A percentile compares a stretch with the other conserved stretches of the same genome.
These are phyloP conservation scores for Aspergillus sergii DNA, from an alignment of 2,329 filamentous ascomycete species.

Conservation along the genomic window DNA sequence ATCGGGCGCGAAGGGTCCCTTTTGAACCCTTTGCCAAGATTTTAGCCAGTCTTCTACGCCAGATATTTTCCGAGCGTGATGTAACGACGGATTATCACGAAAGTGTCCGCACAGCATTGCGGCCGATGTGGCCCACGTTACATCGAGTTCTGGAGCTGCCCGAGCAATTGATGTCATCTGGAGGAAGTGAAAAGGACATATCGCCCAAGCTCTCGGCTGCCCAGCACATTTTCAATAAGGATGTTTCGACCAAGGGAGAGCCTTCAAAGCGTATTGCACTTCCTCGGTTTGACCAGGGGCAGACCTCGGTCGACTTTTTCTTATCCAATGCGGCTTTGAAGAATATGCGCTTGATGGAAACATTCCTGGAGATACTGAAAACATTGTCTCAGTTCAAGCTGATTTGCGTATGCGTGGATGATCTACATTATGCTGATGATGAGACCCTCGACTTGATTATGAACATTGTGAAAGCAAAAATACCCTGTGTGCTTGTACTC, in stretches of 20 bases:
- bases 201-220: constrained; percentile 32
- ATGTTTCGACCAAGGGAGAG: constrained; percentile 32
- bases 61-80: constrained; percentile 67
- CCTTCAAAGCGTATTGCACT: constrained; percentile 34
- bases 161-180: constrained; percentile 62
- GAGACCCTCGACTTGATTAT: constrained; percentile 83
- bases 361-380: constrained; percentile 81
- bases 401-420: constrained; percentile 85
- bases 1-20: constrained; percentile 60
- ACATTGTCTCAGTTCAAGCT: constrained; percentile 82
- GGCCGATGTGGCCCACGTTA: constrained; percentile 60
- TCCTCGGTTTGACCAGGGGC: constrained; percentile 38
- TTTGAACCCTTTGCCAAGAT: constrained; percentile 64
- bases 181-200: constrained; percentile 37
- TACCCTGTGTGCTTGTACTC: constrained; percentile 80
- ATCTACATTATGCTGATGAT: constrained; percentile 85
- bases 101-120: constrained; percentile 57
- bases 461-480: constrained; percentile 74
- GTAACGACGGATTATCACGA: constrained; percentile 64
- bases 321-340: constrained; percentile 43
- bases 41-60: constrained; percentile 63
- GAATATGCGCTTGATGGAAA: constrained; percentile 78
- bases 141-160: constrained; percentile 63
- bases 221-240: constrained; percentile 32
- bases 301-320: constrained; percentile 42